Percentiles rank a stretch among this genome's conserved stretches.
These are phyloP conservation scores for Ophiostoma ips DNA, from an alignment of 2,329 filamentous ascomycete genomes.

Conservation along the genomic window DNA sequence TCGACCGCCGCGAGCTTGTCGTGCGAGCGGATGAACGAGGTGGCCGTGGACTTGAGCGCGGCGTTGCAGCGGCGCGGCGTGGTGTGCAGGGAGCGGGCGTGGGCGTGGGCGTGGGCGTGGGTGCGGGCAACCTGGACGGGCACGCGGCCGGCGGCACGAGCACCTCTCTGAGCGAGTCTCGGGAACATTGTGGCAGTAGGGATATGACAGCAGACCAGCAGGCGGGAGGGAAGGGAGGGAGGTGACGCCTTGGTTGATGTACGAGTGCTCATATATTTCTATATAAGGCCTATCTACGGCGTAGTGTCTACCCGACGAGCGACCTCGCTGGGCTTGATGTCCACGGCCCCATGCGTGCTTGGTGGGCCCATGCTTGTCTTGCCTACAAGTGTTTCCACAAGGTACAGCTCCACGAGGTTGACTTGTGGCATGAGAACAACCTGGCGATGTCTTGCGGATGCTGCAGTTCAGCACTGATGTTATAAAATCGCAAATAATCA, in stretches of 20 bases:
- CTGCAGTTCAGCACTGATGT: no score
- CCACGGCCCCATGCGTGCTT: no score
- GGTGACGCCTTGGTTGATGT: neutral
- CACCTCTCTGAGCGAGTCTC: neutral
- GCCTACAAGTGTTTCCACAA: neutral
- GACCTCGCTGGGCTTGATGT: neutral
- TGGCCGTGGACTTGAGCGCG: constrained; percentile 3
- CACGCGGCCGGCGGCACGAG: neutral
- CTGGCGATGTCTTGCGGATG: no score
- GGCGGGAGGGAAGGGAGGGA: neutral
- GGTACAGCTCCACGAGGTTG: neutral
- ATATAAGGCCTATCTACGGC: neutral
- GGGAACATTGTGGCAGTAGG: neutral
- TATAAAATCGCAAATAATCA: no score
- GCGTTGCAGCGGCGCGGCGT: neutral
- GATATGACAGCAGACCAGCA: neutral
- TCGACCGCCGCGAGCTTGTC: constrained; percentile 2
- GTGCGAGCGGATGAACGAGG: constrained; percentile 2
- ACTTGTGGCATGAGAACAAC: no score
- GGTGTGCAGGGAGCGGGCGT: neutral
- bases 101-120: no score
- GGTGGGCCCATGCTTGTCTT: neutral
- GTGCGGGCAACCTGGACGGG: neutral
- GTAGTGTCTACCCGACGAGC: neutral
- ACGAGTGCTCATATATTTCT: neutral